Percentiles rank a stretch among this genome's conserved stretches.
phyloP scores from a whole-genome alignment of 331 rosid genomes.

The Cydonia oblonga region DNA sequence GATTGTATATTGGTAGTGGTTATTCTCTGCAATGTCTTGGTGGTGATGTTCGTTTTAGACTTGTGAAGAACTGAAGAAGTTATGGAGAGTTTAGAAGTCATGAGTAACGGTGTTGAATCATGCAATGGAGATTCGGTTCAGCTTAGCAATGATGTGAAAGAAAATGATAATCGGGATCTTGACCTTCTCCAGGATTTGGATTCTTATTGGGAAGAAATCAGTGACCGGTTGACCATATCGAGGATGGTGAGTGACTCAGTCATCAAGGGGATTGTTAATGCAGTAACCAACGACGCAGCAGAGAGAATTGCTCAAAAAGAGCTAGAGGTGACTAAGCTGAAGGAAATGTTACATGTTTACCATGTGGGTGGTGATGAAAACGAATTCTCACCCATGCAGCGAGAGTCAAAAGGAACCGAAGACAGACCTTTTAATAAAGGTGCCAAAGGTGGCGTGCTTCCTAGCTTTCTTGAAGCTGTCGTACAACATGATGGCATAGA shows the following conservation, averaged over 20 bases:
- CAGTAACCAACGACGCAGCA: conserved; percentile 51
- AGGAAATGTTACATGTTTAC: conserved; percentile 28
- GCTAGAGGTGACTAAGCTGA: conserved; percentile 48
- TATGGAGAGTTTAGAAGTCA: conserved; percentile 21
- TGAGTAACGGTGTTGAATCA: neutral
- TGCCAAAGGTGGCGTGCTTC: neutral
- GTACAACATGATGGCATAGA: conserved; percentile 20
- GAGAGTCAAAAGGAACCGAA: neutral
- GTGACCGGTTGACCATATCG: conserved; percentile 53
- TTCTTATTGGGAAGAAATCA: conserved; percentile 41
- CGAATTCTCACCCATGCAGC: neutral
- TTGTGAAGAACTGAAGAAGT: neutral
- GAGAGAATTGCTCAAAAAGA: conserved; percentile 69
- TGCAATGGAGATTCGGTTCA: conserved; percentile 20
- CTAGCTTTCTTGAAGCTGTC: conserved; percentile 12
- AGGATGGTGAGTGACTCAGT: conserved; percentile 86
- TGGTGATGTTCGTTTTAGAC: neutral
- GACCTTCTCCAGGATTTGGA: conserved; percentile 55
- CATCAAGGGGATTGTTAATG: conserved; percentile 68
- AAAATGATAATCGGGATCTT: conserved; percentile 30
- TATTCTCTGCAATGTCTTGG: neutral
- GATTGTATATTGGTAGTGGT: neutral
- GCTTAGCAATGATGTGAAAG: conserved; percentile 20
- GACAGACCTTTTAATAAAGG: neutral
- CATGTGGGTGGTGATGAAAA: conserved; percentile 23